phyloP scores from a whole-genome alignment of 441 rosid genomes.

The Euphorbia celastroides region DNA sequence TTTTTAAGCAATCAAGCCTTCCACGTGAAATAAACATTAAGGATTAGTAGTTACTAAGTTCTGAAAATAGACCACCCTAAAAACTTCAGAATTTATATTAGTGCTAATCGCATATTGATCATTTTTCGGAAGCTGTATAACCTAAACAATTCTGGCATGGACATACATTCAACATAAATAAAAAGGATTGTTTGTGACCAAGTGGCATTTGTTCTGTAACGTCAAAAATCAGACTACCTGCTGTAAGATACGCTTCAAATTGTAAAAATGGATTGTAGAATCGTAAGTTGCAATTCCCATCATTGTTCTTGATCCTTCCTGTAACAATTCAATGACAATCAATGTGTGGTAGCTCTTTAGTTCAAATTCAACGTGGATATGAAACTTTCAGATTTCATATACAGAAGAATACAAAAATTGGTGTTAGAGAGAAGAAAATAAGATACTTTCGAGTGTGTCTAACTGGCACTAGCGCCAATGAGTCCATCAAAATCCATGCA shows the following conservation, averaged over 20 bases:
- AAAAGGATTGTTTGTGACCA: neutral
- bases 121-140: neutral
- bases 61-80: neutral
- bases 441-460: too few relatives aligned
- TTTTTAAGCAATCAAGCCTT: neutral
- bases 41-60: neutral
- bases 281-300: constrained; percentile 89
- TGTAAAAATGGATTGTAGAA: constrained; percentile 77
- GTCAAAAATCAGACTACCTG: constrained; percentile 27
- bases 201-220: neutral
- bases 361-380: neutral
- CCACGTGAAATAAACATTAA: neutral
- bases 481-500: neutral
- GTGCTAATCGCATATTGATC: neutral
- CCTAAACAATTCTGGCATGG: neutral
- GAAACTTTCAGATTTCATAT: neutral
- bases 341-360: constrained; percentile 3
- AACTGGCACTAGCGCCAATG: neutral
- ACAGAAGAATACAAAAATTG: constrained; percentile 3
- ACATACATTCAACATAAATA: neutral
- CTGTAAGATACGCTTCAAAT: constrained; percentile 64
- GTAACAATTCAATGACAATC: constrained; percentile 18
- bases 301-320: constrained; percentile 87
- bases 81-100: neutral
- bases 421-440: neutral